Evolutionary conservation across 2,329 filamentous ascomycete genomes (phyloP).

Genomic region (Fusarium odoratissimum): DNA sequence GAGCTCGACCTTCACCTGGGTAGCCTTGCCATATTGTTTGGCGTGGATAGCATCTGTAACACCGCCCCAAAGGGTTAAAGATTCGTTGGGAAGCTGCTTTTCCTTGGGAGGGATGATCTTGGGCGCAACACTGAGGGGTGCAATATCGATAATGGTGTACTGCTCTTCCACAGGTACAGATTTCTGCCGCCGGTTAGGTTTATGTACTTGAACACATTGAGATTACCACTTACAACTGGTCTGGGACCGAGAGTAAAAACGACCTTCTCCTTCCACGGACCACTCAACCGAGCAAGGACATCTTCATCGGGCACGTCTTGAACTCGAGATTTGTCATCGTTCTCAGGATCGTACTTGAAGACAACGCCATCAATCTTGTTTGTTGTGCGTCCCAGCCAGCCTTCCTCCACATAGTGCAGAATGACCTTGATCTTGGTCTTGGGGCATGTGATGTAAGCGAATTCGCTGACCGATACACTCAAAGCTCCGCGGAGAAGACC

Average conservation of each 20-base stretch:
- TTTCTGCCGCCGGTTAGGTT: constrained; percentile 47
- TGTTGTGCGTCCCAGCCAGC: constrained; percentile 91
- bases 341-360: constrained; percentile 89
- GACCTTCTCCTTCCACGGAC: constrained; percentile 83
- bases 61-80: constrained; percentile 84
- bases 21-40: constrained; percentile 88
- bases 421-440: constrained; percentile 93
- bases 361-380: constrained; percentile 93
- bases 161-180: constrained; percentile 67
- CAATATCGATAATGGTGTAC: constrained; percentile 85
- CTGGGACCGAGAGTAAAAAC: constrained; percentile 70
- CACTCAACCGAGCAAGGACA: constrained; percentile 83
- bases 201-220: background rate
- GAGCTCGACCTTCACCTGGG: constrained; percentile 87
- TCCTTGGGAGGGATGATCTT: constrained; percentile 84
- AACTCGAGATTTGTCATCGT: constrained; percentile 82
- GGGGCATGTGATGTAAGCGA: constrained; percentile 89
- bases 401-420: constrained; percentile 91
- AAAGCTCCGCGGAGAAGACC: constrained; percentile 89
- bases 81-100: constrained; percentile 88
- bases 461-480: constrained; percentile 89
- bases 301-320: constrained; percentile 90
- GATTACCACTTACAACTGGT: constrained; percentile 65
- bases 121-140: constrained; percentile 80
- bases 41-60: constrained; percentile 87